Conservation (phyloP, 169 alveolate genomes). For the Nephromyces sp. region DNA sequence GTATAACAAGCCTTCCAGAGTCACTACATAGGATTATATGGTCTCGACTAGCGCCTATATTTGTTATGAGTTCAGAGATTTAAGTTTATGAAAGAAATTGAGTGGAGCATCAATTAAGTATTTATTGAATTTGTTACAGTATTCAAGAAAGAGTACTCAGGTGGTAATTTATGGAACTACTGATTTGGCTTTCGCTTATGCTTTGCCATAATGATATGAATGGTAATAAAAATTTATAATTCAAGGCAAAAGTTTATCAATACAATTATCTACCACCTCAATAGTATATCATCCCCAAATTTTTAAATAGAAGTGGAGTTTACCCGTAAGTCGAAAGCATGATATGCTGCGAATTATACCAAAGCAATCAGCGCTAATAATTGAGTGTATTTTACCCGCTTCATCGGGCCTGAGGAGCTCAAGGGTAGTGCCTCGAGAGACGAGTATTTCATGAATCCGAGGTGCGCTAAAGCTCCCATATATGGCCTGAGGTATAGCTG, state of each 20-base stretch:
- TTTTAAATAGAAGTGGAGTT: not conserved
- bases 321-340: constrained; percentile 77
- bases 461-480: constrained; percentile 96
- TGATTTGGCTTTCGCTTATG: not conserved
- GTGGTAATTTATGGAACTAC: not conserved
- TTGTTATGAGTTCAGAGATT: too few species aligned
- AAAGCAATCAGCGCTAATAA: constrained; percentile 80
- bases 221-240: too few species aligned
- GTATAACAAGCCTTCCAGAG: constrained; percentile 87
- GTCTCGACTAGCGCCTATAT: constrained; percentile 84
- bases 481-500: constrained; percentile 89
- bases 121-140: too few species aligned
- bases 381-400: constrained; percentile 77
- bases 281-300: too few species aligned
- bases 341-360: constrained; percentile 82
- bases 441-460: constrained; percentile 90
- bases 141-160: too few species aligned
- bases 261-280: constrained; percentile 11
- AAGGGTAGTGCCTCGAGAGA: constrained; percentile 82
- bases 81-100: too few species aligned
- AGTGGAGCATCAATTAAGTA: too few species aligned
- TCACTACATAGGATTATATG: constrained; percentile 90
- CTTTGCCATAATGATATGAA: too few species aligned
- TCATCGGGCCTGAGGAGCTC: constrained; percentile 87
- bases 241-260: too few species aligned